Conservation (phyloP, 2,329 filamentous ascomycete species). For the Exophiala viscosa region DNA sequence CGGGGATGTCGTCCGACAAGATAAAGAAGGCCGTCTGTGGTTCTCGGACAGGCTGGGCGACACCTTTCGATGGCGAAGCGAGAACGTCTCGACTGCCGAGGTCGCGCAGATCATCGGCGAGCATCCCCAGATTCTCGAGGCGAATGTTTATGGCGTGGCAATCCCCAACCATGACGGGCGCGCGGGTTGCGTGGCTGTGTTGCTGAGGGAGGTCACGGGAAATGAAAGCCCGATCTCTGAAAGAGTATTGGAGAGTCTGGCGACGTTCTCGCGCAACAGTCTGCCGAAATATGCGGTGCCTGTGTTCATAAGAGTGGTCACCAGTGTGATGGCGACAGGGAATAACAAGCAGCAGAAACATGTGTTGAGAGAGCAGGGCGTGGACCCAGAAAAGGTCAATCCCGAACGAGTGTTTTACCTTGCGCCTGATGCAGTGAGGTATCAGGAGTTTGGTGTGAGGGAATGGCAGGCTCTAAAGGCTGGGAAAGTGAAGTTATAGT, state of each 20-base stretch:
- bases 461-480: slow-evolving; percentile 68
- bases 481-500: slow-evolving; percentile 66
- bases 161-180: slow-evolving; percentile 65
- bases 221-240: slow-evolving; percentile 8
- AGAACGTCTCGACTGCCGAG: slow-evolving; percentile 65
- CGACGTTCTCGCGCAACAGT: slow-evolving; percentile 41
- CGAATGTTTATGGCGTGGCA: slow-evolving; percentile 66
- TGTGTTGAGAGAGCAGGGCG: slow-evolving; percentile 66
- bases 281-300: slow-evolving; percentile 74
- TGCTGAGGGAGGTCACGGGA: slow-evolving; percentile 28
- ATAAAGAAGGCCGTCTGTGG: slow-evolving; percentile 63
- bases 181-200: slow-evolving; percentile 59
- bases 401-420: slow-evolving; percentile 64
- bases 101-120: slow-evolving; percentile 61
- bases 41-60: slow-evolving; percentile 69
- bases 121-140: slow-evolving; percentile 47
- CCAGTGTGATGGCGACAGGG: slow-evolving; percentile 65
- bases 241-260: slow-evolving; percentile 22
- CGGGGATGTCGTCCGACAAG: slow-evolving; percentile 62
- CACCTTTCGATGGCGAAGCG: slow-evolving; percentile 71
- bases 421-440: slow-evolving; percentile 52
- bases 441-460: slow-evolving; percentile 61
- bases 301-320: slow-evolving; percentile 68
- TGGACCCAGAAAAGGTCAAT: slow-evolving; percentile 58
- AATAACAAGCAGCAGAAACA: slow-evolving; percentile 90